These are phyloP conservation scores for Aspergillus ibericus DNA, from an alignment of 2,329 filamentous ascomycete species.

Conservation along the genomic window DNA sequence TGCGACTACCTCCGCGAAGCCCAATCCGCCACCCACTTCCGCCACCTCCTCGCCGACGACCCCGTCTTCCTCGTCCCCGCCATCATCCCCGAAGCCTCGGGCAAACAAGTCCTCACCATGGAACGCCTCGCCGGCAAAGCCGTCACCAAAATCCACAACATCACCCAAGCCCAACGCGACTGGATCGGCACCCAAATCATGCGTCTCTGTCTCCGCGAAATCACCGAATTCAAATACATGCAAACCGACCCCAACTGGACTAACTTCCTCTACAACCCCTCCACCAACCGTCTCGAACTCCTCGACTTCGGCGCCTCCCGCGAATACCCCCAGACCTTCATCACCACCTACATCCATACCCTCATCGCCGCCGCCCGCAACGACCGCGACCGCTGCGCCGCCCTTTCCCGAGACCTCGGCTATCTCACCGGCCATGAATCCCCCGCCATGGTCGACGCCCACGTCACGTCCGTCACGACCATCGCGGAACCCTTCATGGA, in stretches of 20 bases:
- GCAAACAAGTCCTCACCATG: conserved; percentile 86
- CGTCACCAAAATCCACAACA: conserved; percentile 74
- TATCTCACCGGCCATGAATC: conserved; percentile 93
- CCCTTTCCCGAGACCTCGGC: conserved; percentile 73
- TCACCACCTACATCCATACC: conserved; percentile 74
- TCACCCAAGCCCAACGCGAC: conserved; percentile 82
- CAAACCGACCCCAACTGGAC: conserved; percentile 99
- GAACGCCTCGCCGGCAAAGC: conserved; percentile 83
- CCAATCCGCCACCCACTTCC: conserved; percentile 73
- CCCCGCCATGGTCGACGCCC: conserved; percentile 81
- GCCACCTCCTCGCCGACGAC: conserved; percentile 72
- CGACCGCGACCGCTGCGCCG: conserved; percentile 64
- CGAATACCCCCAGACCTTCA: conserved; percentile 78
- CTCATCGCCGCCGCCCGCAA: conserved; percentile 74
- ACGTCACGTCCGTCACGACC: conserved; percentile 82
- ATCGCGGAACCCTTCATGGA: conserved; percentile 86
- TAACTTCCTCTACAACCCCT: conserved; percentile 88
- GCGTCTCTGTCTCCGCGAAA: conserved; percentile 86
- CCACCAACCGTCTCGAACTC: conserved; percentile 73
- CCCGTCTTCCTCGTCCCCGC: conserved; percentile 77
- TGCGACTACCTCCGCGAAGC: conserved; percentile 94
- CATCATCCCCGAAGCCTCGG: conserved; percentile 75
- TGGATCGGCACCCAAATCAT: conserved; percentile 96
- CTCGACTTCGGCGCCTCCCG: conserved; percentile 93
- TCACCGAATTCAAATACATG: conserved; percentile 95